Conservation (phyloP, 345 rosid genomes). For the Turritis glabra region DNA sequence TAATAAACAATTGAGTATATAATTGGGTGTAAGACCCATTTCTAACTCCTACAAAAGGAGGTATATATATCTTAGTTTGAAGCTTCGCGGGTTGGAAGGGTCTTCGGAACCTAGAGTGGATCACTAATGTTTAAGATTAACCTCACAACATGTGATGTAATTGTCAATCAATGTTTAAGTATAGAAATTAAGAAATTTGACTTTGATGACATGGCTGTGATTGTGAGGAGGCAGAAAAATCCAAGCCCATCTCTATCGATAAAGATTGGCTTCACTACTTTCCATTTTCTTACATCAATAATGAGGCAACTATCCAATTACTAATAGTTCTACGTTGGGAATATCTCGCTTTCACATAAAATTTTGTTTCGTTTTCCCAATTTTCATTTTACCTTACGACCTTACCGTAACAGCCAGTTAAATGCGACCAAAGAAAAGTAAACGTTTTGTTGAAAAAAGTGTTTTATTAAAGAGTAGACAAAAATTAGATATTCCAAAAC, state of each 20-base stretch:
- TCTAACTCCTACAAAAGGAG: too few species aligned
- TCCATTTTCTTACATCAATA: constrained; percentile 33
- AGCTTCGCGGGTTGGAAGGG: too few species aligned
- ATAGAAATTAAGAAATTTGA: background rate
- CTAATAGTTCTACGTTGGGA: constrained; percentile 19
- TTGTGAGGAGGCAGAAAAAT: constrained; percentile 26
- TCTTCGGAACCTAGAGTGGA: background rate
- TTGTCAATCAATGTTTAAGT: background rate
- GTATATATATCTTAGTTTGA: background rate
- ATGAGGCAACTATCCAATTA: constrained; percentile 15
- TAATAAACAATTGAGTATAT: too few species aligned
- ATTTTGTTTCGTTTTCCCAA: constrained; percentile 6
- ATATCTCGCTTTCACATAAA: constrained; percentile 30
- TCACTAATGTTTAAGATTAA: background rate
- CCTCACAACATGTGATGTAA: background rate
- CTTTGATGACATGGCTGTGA: constrained; percentile 13
- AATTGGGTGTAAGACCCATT: too few species aligned
- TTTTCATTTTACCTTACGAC: constrained; percentile 11
- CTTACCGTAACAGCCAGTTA: background rate
- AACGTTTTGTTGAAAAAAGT: background rate
- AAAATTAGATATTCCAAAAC: background rate
- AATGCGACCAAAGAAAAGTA: background rate
- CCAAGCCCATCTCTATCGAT: constrained; percentile 26
- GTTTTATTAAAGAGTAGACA: background rate
- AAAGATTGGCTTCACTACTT: constrained; percentile 26